Conservation (phyloP, 2,329 filamentous ascomycete species). For the Talaromyces sp. region DNA sequence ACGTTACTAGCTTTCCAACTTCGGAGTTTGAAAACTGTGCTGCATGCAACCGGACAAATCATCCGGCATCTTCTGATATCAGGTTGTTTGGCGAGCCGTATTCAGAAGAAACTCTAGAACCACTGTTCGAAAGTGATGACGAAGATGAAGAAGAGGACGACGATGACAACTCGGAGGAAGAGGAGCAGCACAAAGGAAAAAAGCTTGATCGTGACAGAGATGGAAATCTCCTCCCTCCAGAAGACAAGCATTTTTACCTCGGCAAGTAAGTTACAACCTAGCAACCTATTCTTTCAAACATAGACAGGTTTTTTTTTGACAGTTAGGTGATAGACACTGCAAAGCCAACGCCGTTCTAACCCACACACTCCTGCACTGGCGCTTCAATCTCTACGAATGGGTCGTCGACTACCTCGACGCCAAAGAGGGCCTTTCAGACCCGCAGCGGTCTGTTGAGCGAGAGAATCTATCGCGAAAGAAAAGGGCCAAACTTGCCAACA, state of each 20-base stretch:
- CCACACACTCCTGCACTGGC: constrained; percentile 72
- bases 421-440: constrained; percentile 50
- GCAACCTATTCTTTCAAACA: not conserved
- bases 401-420: constrained; percentile 57
- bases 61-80: constrained; percentile 62
- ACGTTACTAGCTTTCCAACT: constrained; percentile 42
- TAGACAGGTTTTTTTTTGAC: not conserved
- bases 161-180: not conserved
- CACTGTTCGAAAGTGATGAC: constrained; percentile 46
- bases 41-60: constrained; percentile 64
- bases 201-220: constrained; percentile 15
- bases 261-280: constrained; percentile 39
- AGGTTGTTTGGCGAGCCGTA: constrained; percentile 64
- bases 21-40: constrained; percentile 53
- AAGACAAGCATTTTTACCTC: constrained; percentile 46
- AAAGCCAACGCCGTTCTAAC: constrained; percentile 62
- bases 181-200: not conserved
- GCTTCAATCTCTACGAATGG: constrained; percentile 66
- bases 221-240: constrained; percentile 42
- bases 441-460: constrained; percentile 53
- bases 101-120: constrained; percentile 59
- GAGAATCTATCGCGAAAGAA: constrained; percentile 58
- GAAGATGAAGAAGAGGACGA: not conserved
- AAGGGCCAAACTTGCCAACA: constrained; percentile 56
- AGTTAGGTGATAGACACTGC: constrained; percentile 42